A percentile compares a stretch with the other conserved stretches of the same genome.
Evolutionary conservation across 2,329 filamentous ascomycete species (phyloP).

Genomic region (Cordyceps cicadae): DNA sequence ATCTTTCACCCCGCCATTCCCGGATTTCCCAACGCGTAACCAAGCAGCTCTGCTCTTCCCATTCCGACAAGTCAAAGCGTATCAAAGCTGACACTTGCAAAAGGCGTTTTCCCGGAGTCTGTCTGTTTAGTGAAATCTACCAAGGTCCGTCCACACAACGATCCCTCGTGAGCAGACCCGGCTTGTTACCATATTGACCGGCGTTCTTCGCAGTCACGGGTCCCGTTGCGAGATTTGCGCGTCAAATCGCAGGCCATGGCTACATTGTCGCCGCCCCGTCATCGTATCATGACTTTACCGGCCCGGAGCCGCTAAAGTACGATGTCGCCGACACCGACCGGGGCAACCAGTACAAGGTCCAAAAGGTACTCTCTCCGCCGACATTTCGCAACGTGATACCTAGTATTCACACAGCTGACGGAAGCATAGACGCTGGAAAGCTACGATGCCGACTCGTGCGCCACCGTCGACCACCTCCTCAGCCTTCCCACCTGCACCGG

Average conservation of each 20-base stretch:
- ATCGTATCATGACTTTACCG: constrained; percentile 88
- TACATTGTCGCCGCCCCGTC: constrained; percentile 90
- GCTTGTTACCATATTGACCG: neutral
- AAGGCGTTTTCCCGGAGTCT: constrained; percentile 71
- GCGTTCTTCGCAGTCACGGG: constrained; percentile 59
- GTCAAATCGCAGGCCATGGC: constrained; percentile 85
- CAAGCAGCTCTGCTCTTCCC: too few species aligned
- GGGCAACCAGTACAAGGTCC: constrained; percentile 79
- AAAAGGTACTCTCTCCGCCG: constrained; percentile 47
- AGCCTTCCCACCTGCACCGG: constrained; percentile 72
- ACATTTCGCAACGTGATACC: neutral
- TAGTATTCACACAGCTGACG: neutral
- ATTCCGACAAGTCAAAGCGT: neutral
- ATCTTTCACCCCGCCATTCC: constrained; percentile 79
- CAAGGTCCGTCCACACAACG: constrained; percentile 54
- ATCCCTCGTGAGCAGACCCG: neutral
- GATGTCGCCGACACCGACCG: constrained; percentile 80
- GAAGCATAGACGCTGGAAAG: constrained; percentile 60
- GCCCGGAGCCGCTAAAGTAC: constrained; percentile 75
- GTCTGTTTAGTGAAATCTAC: constrained; percentile 90
- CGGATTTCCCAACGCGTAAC: constrained; percentile 76
- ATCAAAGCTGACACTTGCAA: neutral
- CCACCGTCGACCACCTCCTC: constrained; percentile 62
- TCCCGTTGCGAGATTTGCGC: constrained; percentile 78
- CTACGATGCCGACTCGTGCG: constrained; percentile 71